These are phyloP conservation scores for Ophiostoma sp. DNA, from an alignment of 2,329 filamentous ascomycete genomes.

Conservation along the genomic window DNA sequence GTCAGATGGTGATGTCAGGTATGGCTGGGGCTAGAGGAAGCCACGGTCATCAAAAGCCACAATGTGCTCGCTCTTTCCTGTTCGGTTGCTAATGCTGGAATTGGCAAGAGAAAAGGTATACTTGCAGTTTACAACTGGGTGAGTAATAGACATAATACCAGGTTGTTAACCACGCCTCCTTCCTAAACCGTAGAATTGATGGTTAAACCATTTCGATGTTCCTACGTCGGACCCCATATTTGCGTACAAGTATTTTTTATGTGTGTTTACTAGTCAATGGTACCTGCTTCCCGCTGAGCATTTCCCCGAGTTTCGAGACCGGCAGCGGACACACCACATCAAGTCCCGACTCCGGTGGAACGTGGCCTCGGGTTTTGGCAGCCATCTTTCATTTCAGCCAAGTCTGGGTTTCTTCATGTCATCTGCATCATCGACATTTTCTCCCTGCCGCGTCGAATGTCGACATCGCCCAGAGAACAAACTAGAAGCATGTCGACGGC, in stretches of 20 bases:
- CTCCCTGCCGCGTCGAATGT: not conserved
- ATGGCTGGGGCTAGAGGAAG: not conserved
- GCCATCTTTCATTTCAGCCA: no score
- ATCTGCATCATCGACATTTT: not conserved
- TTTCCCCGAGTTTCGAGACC: conserved; percentile 1
- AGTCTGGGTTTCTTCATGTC: not conserved
- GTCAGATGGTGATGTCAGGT: not conserved
- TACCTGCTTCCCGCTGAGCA: not conserved
- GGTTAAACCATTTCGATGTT: not conserved
- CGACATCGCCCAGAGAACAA: not conserved
- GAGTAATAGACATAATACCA: not conserved
- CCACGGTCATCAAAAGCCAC: not conserved
- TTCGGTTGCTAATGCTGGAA: not conserved
- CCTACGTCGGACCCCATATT: not conserved
- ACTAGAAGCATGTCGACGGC: not conserved
- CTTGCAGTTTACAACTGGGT: not conserved
- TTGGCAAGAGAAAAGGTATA: not conserved
- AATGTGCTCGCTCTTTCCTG: conserved; percentile 9
- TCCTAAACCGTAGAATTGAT: not conserved
- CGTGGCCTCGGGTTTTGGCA: not conserved
- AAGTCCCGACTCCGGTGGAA: not conserved
- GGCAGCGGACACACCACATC: not conserved
- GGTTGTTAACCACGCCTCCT: not conserved
- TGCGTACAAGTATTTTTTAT: not conserved
- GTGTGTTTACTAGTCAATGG: not conserved